phyloP scores from a whole-genome alignment of 2,329 filamentous ascomycete genomes.

The Ambrosiella xylebori region DNA sequence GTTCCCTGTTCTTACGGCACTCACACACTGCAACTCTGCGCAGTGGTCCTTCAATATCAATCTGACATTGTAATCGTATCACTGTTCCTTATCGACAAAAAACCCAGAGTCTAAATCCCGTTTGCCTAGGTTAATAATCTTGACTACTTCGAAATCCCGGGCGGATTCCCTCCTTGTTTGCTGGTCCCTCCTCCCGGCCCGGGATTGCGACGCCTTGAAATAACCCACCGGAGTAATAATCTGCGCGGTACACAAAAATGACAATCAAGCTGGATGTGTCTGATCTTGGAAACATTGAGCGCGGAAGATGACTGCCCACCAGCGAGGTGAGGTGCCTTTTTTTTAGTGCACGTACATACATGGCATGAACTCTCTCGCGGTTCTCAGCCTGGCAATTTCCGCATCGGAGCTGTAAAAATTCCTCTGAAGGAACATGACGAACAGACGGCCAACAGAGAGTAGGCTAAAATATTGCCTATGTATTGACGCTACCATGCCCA shows the following conservation, averaged over 20 bases:
- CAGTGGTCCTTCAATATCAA: not conserved
- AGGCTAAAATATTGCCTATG: too few species aligned
- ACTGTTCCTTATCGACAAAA: not conserved
- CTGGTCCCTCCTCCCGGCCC: not conserved
- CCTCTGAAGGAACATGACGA: too few species aligned
- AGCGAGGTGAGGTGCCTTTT: too few species aligned
- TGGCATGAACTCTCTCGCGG: not conserved
- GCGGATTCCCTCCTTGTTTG: not conserved
- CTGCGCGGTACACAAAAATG: not conserved
- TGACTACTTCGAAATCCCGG: not conserved
- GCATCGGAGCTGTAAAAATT: not conserved
- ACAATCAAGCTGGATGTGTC: not conserved
- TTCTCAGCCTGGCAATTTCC: not conserved
- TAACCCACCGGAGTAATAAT: not conserved
- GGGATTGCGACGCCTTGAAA: not conserved
- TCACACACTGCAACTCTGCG: not conserved
- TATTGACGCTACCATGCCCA: too few species aligned
- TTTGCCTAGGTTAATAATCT: not conserved
- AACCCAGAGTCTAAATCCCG: not conserved
- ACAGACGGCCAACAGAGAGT: too few species aligned
- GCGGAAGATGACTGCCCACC: too few species aligned
- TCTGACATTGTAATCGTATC: constrained; percentile 2
- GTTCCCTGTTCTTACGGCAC: not conserved
- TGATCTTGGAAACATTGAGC: not conserved
- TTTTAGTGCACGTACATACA: not conserved